Conservation (phyloP, 495 filamentous ascomycete genomes). For the Aspergillus heteromorphus region DNA sequence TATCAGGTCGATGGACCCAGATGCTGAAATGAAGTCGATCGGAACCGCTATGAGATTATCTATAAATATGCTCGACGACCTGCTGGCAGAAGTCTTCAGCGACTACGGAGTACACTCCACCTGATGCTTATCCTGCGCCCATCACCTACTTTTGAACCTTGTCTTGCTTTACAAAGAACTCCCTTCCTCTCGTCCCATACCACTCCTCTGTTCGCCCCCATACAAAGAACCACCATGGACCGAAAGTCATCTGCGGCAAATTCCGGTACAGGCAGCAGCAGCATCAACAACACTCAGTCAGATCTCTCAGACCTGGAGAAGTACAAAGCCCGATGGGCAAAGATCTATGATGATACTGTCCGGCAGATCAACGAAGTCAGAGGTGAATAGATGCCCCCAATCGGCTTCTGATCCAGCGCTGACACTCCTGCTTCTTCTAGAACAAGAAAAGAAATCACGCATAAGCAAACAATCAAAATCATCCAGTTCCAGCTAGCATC, state of each 20-base stretch:
- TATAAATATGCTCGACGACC: not conserved
- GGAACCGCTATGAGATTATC: not conserved
- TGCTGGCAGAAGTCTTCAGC: not conserved
- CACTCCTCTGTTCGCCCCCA: not conserved
- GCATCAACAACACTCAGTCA: not conserved
- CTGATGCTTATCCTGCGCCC: not conserved
- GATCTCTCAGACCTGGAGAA: conserved; percentile 2
- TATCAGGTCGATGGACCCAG: not conserved
- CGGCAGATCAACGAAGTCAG: conserved; percentile 12
- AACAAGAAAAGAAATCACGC: not conserved
- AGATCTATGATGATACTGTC: conserved; percentile 15
- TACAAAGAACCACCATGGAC: not conserved
- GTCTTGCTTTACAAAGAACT: not conserved
- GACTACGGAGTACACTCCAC: not conserved
- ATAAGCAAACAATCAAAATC: not conserved
- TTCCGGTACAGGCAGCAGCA: not conserved
- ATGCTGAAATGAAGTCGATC: not conserved
- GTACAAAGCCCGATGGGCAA: conserved; percentile 15
- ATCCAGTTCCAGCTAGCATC: not conserved
- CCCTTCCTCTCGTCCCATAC: not conserved
- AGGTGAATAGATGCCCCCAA: conserved; percentile 1
- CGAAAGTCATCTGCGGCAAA: not conserved
- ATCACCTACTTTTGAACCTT: not conserved
- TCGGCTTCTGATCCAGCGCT: not conserved
- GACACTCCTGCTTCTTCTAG: not conserved